Evolutionary conservation across 148 eudicot species (phyloP).

Genomic region (Camellia sinensis): DNA sequence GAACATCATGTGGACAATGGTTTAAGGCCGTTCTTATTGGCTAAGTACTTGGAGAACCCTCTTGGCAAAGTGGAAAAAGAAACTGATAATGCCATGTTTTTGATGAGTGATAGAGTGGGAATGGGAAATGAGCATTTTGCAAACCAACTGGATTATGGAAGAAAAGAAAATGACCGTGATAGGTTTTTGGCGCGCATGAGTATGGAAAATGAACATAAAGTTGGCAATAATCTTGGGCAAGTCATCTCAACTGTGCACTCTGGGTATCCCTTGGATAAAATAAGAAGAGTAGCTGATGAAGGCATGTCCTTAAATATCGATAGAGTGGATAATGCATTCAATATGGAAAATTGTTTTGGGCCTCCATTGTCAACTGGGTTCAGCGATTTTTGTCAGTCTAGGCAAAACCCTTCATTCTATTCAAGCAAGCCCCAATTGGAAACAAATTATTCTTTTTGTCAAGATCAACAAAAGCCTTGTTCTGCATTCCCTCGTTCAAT

Average conservation of each 20-base stretch:
- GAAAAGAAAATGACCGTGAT: slow-evolving; percentile 7
- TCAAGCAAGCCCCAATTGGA: slow-evolving; percentile 13
- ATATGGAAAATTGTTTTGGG: slow-evolving; percentile 4
- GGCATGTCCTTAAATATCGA: background rate
- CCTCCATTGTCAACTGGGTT: slow-evolving; percentile 7
- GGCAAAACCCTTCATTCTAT: background rate
- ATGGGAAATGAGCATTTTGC: slow-evolving; percentile 3
- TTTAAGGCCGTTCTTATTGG: background rate
- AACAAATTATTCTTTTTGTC: slow-evolving; percentile 10
- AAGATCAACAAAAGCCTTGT: slow-evolving; percentile 7
- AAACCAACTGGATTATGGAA: background rate
- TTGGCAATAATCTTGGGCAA: background rate
- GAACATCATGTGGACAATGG: background rate
- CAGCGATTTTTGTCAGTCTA: slow-evolving; percentile 10
- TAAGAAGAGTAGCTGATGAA: background rate
- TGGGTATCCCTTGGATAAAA: background rate
- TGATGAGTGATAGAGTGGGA: slow-evolving; percentile 13
- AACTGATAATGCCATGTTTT: slow-evolving; percentile 1
- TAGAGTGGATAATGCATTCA: background rate
- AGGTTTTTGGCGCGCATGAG: slow-evolving; percentile 8
- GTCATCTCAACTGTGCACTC: background rate
- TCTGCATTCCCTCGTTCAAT: slow-evolving; percentile 6
- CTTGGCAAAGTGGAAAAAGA: slow-evolving; percentile 10
- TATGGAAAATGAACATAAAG: slow-evolving; percentile 15
- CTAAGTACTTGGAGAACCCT: background rate